Evolutionary conservation across 176 grass and related monocot genomes (phyloP).

Genomic region (Ananas comosus): DNA sequence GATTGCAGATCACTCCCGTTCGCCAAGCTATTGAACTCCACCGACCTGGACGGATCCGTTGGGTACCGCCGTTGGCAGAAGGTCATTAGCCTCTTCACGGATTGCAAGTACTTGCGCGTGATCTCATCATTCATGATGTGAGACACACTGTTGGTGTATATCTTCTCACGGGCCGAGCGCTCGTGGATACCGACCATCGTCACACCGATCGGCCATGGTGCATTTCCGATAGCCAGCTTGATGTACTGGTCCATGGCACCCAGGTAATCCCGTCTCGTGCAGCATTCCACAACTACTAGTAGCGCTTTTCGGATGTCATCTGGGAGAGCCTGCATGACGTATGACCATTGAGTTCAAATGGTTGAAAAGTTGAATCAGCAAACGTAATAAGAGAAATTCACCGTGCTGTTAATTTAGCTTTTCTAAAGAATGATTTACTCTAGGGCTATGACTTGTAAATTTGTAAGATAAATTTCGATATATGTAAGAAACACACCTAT

Average conservation of each 20-base stretch:
- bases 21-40: slow-evolving; percentile 83
- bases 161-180: slow-evolving; percentile 66
- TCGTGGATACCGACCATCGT: slow-evolving; percentile 94
- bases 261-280: slow-evolving; percentile 61
- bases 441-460: no score
- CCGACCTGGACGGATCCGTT: slow-evolving; percentile 56
- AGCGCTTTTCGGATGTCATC: slow-evolving; percentile 41
- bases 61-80: slow-evolving; percentile 69
- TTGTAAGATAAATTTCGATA: no score
- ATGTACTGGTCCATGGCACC: slow-evolving; percentile 65
- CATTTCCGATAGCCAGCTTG: slow-evolving; percentile 78
- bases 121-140: slow-evolving; percentile 92
- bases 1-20: slow-evolving; percentile 65
- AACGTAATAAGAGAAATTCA: no score
- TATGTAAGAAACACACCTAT: no score
- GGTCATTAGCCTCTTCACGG: slow-evolving; percentile 65
- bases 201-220: slow-evolving; percentile 86
- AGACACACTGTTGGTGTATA: slow-evolving; percentile 60
- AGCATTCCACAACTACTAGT: slow-evolving; percentile 44
- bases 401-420: no score
- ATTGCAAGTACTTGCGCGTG: slow-evolving; percentile 66
- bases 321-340: slow-evolving; percentile 36
- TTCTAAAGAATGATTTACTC: no score
- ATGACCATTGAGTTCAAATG: not conserved
- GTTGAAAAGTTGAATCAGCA: not conserved